phyloP scores from a whole-genome alignment of 2,329 filamentous ascomycete genomes.

The Alternaria dauci region DNA sequence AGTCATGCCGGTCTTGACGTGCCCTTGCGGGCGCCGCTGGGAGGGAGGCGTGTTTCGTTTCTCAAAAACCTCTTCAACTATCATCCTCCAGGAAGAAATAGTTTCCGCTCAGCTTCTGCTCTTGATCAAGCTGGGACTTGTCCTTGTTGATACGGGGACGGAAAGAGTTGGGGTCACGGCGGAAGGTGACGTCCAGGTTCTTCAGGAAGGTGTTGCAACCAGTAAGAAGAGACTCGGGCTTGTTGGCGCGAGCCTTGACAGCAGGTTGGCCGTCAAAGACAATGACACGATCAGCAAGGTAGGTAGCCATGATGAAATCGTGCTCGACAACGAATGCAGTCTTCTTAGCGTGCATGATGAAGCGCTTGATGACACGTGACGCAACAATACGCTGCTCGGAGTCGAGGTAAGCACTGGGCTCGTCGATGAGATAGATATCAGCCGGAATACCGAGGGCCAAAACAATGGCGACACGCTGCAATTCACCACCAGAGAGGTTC shows the following conservation, averaged over 20 bases:
- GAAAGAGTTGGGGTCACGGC: slow-evolving; percentile 94
- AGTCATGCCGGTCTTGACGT: slow-evolving; percentile 51
- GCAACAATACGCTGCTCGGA: slow-evolving; percentile 99
- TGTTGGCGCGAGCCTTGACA: slow-evolving; percentile 85
- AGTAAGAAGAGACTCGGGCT: slow-evolving; percentile 88
- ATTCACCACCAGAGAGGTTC: slow-evolving; percentile 97
- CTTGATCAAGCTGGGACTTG: slow-evolving; percentile 94
- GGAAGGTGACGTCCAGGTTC: slow-evolving; percentile 97
- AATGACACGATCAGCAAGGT: slow-evolving; percentile 91
- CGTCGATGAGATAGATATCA: slow-evolving; percentile 98
- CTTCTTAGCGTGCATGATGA: slow-evolving; percentile 99
- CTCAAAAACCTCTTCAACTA: slow-evolving; percentile 71
- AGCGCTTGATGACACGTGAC: slow-evolving; percentile 97
- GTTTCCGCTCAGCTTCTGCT: slow-evolving; percentile 93
- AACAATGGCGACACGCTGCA: slow-evolving; percentile 98
- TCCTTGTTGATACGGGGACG: slow-evolving; percentile 98
- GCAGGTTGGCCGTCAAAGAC: slow-evolving; percentile 97
- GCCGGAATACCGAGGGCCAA: slow-evolving; percentile 94
- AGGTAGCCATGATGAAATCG: slow-evolving; percentile 97
- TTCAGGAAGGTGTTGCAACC: slow-evolving; percentile 97
- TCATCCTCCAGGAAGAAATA: slow-evolving; percentile 98
- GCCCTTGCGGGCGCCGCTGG: slow-evolving; percentile 51
- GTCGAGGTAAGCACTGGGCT: slow-evolving; percentile 86
- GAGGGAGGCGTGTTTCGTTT: slow-evolving; percentile 52
- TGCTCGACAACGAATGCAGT: slow-evolving; percentile 99